Conservation (phyloP, 2,329 filamentous ascomycete species). For the Cytospora piceae region DNA sequence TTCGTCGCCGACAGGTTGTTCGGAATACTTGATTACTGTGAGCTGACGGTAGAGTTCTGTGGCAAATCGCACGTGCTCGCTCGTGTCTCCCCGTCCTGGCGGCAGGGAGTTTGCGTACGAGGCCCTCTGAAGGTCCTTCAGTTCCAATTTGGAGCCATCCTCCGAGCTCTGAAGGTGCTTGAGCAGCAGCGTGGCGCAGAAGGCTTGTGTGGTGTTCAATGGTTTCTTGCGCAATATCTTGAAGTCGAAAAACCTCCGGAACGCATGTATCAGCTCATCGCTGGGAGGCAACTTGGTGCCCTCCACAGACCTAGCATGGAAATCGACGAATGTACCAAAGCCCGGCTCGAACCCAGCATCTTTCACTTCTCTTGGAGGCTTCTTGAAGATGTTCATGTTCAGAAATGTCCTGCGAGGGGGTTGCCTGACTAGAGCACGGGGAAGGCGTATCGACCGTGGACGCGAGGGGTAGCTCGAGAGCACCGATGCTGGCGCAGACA, state of each 20-base stretch:
- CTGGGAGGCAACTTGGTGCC: slow-evolving; percentile 66
- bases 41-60: slow-evolving; percentile 48
- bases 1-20: not conserved
- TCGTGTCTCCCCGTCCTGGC: slow-evolving; percentile 46
- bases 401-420: slow-evolving; percentile 48
- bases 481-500: slow-evolving; percentile 39
- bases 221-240: slow-evolving; percentile 52
- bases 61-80: slow-evolving; percentile 53
- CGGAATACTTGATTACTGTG: slow-evolving; percentile 8
- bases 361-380: slow-evolving; percentile 62
- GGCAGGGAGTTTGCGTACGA: slow-evolving; percentile 48
- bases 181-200: slow-evolving; percentile 56
- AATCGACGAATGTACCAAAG: slow-evolving; percentile 70
- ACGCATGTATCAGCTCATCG: slow-evolving; percentile 67
- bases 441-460: slow-evolving; percentile 10
- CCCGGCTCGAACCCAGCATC: slow-evolving; percentile 70
- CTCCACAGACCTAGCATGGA: slow-evolving; percentile 65
- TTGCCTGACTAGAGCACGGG: slow-evolving; percentile 6
- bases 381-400: slow-evolving; percentile 56
- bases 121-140: slow-evolving; percentile 50
- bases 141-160: slow-evolving; percentile 42
- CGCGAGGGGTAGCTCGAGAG: slow-evolving; percentile 31
- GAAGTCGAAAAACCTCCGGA: slow-evolving; percentile 64
- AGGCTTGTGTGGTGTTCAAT: slow-evolving; percentile 69
- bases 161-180: slow-evolving; percentile 65